phyloP scores from a whole-genome alignment of 75 land plant species.

The Cryptomeria japonica region DNA sequence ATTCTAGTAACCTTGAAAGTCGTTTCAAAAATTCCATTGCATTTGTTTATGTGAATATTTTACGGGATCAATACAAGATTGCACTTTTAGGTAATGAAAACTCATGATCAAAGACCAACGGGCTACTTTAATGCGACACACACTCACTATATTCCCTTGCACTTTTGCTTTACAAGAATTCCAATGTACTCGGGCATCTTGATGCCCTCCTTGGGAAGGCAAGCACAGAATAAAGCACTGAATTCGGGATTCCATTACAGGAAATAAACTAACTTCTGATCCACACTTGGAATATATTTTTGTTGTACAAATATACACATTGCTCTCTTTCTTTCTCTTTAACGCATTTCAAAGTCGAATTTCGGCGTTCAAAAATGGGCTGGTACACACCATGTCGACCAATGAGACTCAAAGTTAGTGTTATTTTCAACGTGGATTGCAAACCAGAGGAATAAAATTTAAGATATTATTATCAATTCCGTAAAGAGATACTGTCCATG shows the following conservation, averaged over 20 bases:
- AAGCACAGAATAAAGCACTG: neutral
- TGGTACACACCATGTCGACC: neutral
- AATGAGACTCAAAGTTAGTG: neutral
- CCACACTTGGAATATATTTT: neutral
- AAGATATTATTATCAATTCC: neutral
- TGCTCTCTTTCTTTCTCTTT: neutral
- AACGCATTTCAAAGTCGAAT: neutral
- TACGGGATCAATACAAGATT: constrained; percentile 1
- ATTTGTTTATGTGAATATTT: neutral
- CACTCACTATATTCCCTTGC: neutral
- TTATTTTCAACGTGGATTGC: neutral
- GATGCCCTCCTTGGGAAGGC: neutral
- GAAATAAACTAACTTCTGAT: neutral
- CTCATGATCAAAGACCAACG: neutral
- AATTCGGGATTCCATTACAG: neutral
- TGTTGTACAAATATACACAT: neutral
- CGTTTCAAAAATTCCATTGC: too few species aligned
- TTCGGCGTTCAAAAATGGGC: neutral
- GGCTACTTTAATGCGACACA: neutral
- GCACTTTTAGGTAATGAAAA: constrained; percentile 3
- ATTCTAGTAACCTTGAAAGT: neutral
- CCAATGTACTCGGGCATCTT: neutral
- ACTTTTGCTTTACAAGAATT: neutral
- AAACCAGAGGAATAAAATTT: neutral
- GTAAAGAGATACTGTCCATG: neutral